These are phyloP conservation scores for Cytospora paraplurivora DNA, from an alignment of 2,329 filamentous ascomycete genomes.

Conservation along the genomic window DNA sequence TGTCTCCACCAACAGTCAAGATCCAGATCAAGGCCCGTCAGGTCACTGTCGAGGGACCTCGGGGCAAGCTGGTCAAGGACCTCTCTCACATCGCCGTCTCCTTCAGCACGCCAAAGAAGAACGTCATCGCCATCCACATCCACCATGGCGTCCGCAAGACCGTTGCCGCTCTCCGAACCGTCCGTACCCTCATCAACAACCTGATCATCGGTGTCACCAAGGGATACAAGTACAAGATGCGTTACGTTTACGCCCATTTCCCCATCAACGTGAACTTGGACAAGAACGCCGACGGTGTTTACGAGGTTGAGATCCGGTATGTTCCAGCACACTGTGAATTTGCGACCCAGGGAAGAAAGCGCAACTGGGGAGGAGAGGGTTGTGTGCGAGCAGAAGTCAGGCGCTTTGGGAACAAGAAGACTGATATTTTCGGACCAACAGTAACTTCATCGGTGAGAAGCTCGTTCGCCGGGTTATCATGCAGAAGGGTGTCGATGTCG, in stretches of 20 bases:
- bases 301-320: slow-evolving; percentile 96
- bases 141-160: slow-evolving; percentile 99
- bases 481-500: slow-evolving; percentile 86
- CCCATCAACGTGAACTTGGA: slow-evolving; percentile 99
- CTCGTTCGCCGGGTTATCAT: slow-evolving; percentile 90
- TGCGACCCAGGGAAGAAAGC: neutral
- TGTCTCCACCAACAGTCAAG: slow-evolving; percentile 71
- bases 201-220: slow-evolving; percentile 97
- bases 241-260: slow-evolving; percentile 99
- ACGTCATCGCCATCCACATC: slow-evolving; percentile 93
- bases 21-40: slow-evolving; percentile 94
- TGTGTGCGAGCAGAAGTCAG: neutral
- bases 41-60: slow-evolving; percentile 95
- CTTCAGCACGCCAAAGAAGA: slow-evolving; percentile 85
- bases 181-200: slow-evolving; percentile 98
- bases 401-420: slow-evolving; percentile 1
- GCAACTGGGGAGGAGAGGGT: neutral
- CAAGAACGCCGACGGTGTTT: slow-evolving; percentile 87
- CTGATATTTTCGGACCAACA: slow-evolving; percentile 40
- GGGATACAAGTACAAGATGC: slow-evolving; percentile 99
- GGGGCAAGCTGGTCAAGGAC: slow-evolving; percentile 97
- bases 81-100: slow-evolving; percentile 94
- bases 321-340: slow-evolving; percentile 37
- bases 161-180: slow-evolving; percentile 95
- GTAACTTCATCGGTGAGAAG: slow-evolving; percentile 99